Evolutionary conservation across 2,329 filamentous ascomycete species (phyloP), one percentile per base, ranked within the genome.

Genomic region (Botrytis cinerea): DNA sequence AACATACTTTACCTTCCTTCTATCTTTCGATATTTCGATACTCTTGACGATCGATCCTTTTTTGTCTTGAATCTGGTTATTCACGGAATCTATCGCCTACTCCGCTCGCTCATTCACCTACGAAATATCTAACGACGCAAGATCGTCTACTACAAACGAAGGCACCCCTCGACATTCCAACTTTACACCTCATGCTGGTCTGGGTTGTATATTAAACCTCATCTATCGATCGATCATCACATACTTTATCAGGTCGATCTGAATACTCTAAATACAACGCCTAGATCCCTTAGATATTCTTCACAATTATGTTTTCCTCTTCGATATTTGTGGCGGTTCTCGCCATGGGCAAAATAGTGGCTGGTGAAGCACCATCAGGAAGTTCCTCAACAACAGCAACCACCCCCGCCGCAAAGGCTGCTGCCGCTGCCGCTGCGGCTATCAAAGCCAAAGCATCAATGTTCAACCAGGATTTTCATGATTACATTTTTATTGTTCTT

Each of bases 401-500:
- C 7, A 35, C 61, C 28, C 48, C 70, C 12, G 61, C 59, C 2
- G 69, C 69, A n/a, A 61, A 75, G 9, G 70, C 73, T 40, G 75
- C 75, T 16, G 68, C 73, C 12, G 73, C 75, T 9, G 74, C 76
- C 7, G 76, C 77, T 12, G 59, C 71, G 18, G 70, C 73, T 22
- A n/a, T 72, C 38, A 70, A 43, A 43, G 71, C 70, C 32, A 77
- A 80, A 32, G 80, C 81, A 10, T 70, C 60, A 14, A 69, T 70
- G 1, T 74, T 79, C 16, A 89, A 91, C 77, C 83, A 87, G 76
- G 83, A 86, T 61, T 85, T 93, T 59, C 86, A 87, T 54, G 84
- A 87, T 73, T 91, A 91, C 80, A 85, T 91, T 61, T 84, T 91
- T 76, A 83, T 90, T 76, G 85, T 91, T 43, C 90, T 92, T 81